phyloP scores from a whole-genome alignment of 1,284 basidiomycete genomes.

The Mrakiaceae sp. region DNA sequence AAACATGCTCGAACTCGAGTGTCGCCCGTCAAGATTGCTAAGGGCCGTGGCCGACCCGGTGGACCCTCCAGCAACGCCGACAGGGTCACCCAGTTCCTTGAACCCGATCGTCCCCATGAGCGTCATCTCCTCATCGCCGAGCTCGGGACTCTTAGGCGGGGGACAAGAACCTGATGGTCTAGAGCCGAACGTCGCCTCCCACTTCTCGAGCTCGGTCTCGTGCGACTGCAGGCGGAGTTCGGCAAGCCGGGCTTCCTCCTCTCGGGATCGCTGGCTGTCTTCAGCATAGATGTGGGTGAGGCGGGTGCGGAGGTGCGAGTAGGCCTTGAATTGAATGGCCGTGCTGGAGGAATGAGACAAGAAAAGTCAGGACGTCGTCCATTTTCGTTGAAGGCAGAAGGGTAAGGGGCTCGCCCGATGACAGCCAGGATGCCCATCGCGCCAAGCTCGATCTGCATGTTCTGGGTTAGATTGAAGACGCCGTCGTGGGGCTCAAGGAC shows the following conservation, averaged over 20 bases:
- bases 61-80: too few relatives aligned
- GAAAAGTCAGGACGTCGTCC: neutral
- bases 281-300: slow-evolving; percentile 59
- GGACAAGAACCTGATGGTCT: neutral
- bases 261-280: slow-evolving; percentile 60
- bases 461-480: slow-evolving; percentile 72
- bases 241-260: slow-evolving; percentile 61
- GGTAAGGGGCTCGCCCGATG: slow-evolving; percentile 26
- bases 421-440: slow-evolving; percentile 67
- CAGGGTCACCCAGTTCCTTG: too few relatives aligned
- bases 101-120: neutral
- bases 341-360: slow-evolving; percentile 49
- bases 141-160: slow-evolving; percentile 1
- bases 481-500: slow-evolving; percentile 68
- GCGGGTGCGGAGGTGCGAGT: slow-evolving; percentile 63
- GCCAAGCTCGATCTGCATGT: slow-evolving; percentile 88
- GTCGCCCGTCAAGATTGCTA: too few relatives aligned
- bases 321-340: slow-evolving; percentile 78
- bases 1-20: too few relatives aligned
- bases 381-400: neutral
- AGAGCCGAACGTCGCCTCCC: slow-evolving; percentile 72
- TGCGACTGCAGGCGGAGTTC: slow-evolving; percentile 58
- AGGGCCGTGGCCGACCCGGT: too few relatives aligned
- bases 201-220: slow-evolving; percentile 61
- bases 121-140: slow-evolving; percentile 8